These are phyloP conservation scores for Arthrobotrys megalospora DNA, from an alignment of 2,329 filamentous ascomycete genomes.

Conservation along the genomic window DNA sequence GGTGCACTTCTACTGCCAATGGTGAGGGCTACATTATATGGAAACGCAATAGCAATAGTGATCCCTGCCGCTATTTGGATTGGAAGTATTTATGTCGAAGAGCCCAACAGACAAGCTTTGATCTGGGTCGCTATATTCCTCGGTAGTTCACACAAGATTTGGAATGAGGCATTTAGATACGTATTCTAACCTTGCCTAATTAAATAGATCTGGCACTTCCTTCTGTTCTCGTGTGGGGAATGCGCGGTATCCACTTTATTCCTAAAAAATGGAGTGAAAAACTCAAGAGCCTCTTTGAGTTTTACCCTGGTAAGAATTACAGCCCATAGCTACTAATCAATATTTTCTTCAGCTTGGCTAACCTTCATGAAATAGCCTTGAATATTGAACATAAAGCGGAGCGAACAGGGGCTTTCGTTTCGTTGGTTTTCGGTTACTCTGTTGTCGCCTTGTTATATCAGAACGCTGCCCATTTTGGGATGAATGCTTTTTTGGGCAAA, in stretches of 20 bases:
- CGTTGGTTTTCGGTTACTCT: constrained; percentile 76
- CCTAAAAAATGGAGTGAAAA: constrained; percentile 44
- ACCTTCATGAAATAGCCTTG: constrained; percentile 67
- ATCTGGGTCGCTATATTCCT: constrained; percentile 73
- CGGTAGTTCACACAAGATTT: constrained; percentile 69
- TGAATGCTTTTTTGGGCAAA: constrained; percentile 76
- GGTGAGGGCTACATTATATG: constrained; percentile 67
- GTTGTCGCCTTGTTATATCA: constrained; percentile 76
- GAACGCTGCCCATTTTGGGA: constrained; percentile 70
- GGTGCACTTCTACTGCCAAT: constrained; percentile 70
- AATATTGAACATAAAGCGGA: constrained; percentile 79
- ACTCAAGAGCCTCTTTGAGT: constrained; percentile 38
- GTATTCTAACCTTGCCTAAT: background rate
- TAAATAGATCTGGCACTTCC: constrained; percentile 68
- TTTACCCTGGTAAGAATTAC: constrained; percentile 66
- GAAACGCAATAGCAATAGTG: constrained; percentile 68
- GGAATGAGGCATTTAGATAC: constrained; percentile 63
- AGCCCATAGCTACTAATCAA: constrained; percentile 47
- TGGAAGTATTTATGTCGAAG: constrained; percentile 73
- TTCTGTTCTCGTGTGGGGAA: constrained; percentile 63
- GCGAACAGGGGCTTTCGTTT: constrained; percentile 76
- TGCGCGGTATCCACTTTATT: constrained; percentile 61
- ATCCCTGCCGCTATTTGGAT: constrained; percentile 74
- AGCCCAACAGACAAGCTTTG: constrained; percentile 72
- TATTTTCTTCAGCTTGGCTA: constrained; percentile 59